These are phyloP conservation scores for Pestalotiopsis sp. DNA, from an alignment of 2,329 filamentous ascomycete genomes.

Conservation along the genomic window DNA sequence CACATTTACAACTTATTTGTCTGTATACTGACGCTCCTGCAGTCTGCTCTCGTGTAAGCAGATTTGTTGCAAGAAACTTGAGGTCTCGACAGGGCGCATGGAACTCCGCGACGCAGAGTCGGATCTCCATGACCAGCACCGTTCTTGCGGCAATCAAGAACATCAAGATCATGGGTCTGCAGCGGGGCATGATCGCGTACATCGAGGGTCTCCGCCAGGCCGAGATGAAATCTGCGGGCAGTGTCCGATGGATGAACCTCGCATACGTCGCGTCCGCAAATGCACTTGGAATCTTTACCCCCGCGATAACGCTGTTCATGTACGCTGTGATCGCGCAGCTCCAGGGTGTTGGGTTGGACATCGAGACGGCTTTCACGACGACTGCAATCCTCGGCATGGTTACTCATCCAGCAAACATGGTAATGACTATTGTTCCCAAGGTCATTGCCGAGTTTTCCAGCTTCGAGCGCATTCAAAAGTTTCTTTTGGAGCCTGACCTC, in stretches of 20 bases:
- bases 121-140: constrained; percentile 34
- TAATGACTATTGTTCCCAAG: constrained; percentile 43
- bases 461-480: constrained; percentile 41
- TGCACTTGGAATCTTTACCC: constrained; percentile 43
- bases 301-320: constrained; percentile 39
- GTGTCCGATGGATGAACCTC: constrained; percentile 41
- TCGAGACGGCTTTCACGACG: constrained; percentile 42
- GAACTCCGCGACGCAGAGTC: constrained; percentile 40
- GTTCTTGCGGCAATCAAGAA: constrained; percentile 36
- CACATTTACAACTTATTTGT: neutral
- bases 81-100: constrained; percentile 36
- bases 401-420: constrained; percentile 46
- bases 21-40: neutral
- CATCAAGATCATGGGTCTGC: constrained; percentile 39
- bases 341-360: constrained; percentile 28
- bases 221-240: constrained; percentile 36
- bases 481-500: constrained; percentile 26
- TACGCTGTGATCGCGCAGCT: constrained; percentile 33
- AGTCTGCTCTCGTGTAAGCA: constrained; percentile 41
- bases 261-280: constrained; percentile 45
- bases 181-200: constrained; percentile 17
- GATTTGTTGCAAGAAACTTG: constrained; percentile 35
- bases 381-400: constrained; percentile 40
- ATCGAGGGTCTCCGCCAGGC: constrained; percentile 30
- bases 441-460: constrained; percentile 34